Evolutionary conservation across 495 filamentous ascomycete species (phyloP).

Genomic region (Penicillium crystallinum): DNA sequence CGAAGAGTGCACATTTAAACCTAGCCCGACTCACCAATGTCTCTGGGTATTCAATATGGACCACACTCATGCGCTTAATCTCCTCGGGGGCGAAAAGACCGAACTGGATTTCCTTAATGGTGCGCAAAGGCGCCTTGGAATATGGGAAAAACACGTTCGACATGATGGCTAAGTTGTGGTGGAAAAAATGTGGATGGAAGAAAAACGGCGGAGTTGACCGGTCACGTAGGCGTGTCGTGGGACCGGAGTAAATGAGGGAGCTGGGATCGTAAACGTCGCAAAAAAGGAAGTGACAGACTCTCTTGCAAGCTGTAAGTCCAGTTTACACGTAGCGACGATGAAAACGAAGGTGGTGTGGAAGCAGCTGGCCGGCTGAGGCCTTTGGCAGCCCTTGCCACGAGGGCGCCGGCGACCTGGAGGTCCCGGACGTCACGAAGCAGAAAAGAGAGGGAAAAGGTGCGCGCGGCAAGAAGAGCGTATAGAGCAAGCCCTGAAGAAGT

Average conservation of each 20-base stretch:
- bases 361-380: constrained; percentile 46
- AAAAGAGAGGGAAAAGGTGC: constrained; percentile 25
- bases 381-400: constrained; percentile 53
- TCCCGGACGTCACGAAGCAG: constrained; percentile 38
- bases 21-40: constrained; percentile 64
- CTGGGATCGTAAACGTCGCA: constrained; percentile 15
- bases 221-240: constrained; percentile 3
- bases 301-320: constrained; percentile 13
- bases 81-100: constrained; percentile 94
- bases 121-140: constrained; percentile 92
- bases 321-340: constrained; percentile 27
- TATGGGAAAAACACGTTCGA: constrained; percentile 87
- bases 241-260: constrained; percentile 13
- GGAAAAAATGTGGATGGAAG: constrained; percentile 5
- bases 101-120: constrained; percentile 97
- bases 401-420: constrained; percentile 46
- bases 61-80: constrained; percentile 95
- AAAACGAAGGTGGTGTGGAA: constrained; percentile 33
- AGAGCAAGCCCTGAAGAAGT: constrained; percentile 22
- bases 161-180: constrained; percentile 56
- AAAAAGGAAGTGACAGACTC: constrained; percentile 18
- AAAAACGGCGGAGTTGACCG: constrained; percentile 7
- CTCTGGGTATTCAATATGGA: constrained; percentile 88
- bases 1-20: not conserved
- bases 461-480: constrained; percentile 24